phyloP scores from a whole-genome alignment of 108 stramenopile genomes.

The Mayamaea pseudoterrestris region DNA sequence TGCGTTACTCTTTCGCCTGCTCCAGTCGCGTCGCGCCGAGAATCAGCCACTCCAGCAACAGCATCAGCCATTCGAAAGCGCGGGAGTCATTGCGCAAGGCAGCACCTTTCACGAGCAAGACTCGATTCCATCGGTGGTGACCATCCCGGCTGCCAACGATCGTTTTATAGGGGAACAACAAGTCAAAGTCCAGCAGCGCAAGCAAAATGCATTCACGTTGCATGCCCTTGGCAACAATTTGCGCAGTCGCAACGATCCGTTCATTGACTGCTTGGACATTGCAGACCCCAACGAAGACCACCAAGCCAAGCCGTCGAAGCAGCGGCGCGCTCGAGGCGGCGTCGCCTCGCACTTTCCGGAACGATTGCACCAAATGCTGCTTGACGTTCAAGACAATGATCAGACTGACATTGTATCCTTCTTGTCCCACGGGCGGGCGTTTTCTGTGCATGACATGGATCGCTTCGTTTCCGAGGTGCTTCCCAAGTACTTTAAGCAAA shows the following conservation, averaged over 20 bases:
- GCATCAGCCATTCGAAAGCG: no score
- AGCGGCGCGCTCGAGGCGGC: slow-evolving; percentile 33
- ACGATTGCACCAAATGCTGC: slow-evolving; percentile 32
- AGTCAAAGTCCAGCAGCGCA: no score
- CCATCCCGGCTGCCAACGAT: no score
- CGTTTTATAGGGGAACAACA: no score
- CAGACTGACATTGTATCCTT: slow-evolving; percentile 33
- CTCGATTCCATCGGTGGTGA: no score
- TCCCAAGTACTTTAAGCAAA: slow-evolving; percentile 54
- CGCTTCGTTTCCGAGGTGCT: slow-evolving; percentile 38
- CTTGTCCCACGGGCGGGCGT: slow-evolving; percentile 27
- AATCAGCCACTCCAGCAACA: no score
- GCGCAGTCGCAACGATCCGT: slow-evolving; percentile 16
- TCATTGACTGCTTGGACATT: slow-evolving; percentile 15
- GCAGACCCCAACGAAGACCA: slow-evolving; percentile 10
- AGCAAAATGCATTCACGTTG: no score
- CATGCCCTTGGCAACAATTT: slow-evolving; percentile 16
- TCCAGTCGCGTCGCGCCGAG: no score
- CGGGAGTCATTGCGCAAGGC: no score
- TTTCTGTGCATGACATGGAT: slow-evolving; percentile 32
- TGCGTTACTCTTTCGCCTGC: no score
- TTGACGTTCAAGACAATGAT: slow-evolving; percentile 25
- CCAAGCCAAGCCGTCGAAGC: slow-evolving; percentile 8
- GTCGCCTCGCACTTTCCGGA: slow-evolving; percentile 33
- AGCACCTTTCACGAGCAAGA: neutral